Conservation (phyloP, 768 basidiomycete species). For the Mrakia frigida region DNA sequence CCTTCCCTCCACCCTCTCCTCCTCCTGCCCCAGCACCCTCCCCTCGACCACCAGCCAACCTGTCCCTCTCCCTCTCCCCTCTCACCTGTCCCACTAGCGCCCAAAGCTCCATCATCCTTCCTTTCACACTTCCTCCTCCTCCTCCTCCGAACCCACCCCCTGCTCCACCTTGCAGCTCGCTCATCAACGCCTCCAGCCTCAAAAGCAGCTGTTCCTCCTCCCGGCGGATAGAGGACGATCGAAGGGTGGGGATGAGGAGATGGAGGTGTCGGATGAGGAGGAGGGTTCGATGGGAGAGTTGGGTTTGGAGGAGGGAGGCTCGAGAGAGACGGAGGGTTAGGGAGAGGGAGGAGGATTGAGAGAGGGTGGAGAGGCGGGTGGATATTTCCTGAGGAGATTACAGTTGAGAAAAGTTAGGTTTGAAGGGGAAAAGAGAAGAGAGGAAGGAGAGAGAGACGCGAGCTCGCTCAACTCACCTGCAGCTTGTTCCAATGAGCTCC, state of each 20-base stretch:
- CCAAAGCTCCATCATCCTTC: slow-evolving; percentile 43
- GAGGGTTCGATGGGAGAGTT: slow-evolving; percentile 40
- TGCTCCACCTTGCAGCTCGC: slow-evolving; percentile 37
- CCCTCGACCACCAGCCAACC: slow-evolving; percentile 22
- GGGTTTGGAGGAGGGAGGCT: slow-evolving; percentile 28
- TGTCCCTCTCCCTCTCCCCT: slow-evolving; percentile 32
- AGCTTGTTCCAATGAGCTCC: slow-evolving; percentile 41
- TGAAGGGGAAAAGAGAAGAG: slow-evolving; percentile 38
- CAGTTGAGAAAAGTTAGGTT: not conserved
- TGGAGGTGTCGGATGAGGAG: slow-evolving; percentile 39
- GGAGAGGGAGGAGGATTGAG: slow-evolving; percentile 22
- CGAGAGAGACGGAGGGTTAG: slow-evolving; percentile 32
- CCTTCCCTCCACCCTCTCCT: slow-evolving; percentile 15
- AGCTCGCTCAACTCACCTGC: slow-evolving; percentile 39
- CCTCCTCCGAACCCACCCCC: slow-evolving; percentile 25
- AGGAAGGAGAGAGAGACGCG: slow-evolving; percentile 33
- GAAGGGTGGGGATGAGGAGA: slow-evolving; percentile 39
- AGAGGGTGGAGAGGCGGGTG: slow-evolving; percentile 36
- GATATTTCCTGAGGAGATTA: slow-evolving; percentile 35
- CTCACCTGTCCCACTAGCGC: slow-evolving; percentile 40
- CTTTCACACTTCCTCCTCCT: slow-evolving; percentile 34
- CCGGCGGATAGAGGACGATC: slow-evolving; percentile 38
- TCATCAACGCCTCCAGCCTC: slow-evolving; percentile 37
- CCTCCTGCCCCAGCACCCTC: slow-evolving; percentile 18
- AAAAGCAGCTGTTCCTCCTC: slow-evolving; percentile 38